A percentile compares a stretch with the other conserved stretches of the same genome.
phyloP scores from a whole-genome alignment of 2,329 filamentous ascomycete species.

The Hymenoscyphus infarciens region DNA sequence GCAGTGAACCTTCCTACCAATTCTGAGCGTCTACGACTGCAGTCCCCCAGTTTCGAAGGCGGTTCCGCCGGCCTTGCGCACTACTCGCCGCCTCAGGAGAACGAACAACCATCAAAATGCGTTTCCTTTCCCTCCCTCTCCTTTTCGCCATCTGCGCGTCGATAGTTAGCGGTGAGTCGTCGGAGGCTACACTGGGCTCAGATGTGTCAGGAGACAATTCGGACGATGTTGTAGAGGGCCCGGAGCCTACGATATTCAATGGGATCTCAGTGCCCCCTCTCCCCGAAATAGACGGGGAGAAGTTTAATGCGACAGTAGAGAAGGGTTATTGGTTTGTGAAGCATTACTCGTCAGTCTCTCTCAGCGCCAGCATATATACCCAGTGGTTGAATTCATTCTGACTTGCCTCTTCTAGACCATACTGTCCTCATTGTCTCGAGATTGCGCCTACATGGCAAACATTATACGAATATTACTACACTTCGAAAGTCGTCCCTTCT shows the following conservation, averaged over 20 bases:
- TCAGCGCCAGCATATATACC: background rate
- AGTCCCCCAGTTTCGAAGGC: slow-evolving; percentile 16
- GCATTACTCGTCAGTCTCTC: slow-evolving; percentile 32
- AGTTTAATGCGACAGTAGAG: slow-evolving; percentile 37
- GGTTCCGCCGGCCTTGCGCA: slow-evolving; percentile 22
- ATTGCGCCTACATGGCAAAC: slow-evolving; percentile 88
- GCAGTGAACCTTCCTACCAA: background rate
- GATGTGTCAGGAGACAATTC: slow-evolving; percentile 22
- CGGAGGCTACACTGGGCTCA: slow-evolving; percentile 15
- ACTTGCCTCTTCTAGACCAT: slow-evolving; percentile 26
- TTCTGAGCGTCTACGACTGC: slow-evolving; percentile 8
- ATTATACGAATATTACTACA: slow-evolving; percentile 84
- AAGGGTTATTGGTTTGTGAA: slow-evolving; percentile 37
- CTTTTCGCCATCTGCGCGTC: slow-evolving; percentile 29
- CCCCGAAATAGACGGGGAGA: slow-evolving; percentile 44
- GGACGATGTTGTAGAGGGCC: slow-evolving; percentile 27
- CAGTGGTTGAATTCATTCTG: slow-evolving; percentile 1
- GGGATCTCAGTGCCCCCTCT: slow-evolving; percentile 48
- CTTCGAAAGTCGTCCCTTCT: slow-evolving; percentile 63
- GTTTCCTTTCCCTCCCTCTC: slow-evolving; percentile 30
- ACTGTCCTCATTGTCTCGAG: slow-evolving; percentile 32
- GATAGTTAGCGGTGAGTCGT: slow-evolving; percentile 23
- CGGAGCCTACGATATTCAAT: slow-evolving; percentile 46
- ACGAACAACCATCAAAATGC: slow-evolving; percentile 29
- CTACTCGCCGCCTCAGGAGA: slow-evolving; percentile 21